A percentile compares a stretch with the other conserved stretches of the same genome.
phyloP scores from a whole-genome alignment of 108 stramenopile genomes.

The Craspedostauros australis region DNA sequence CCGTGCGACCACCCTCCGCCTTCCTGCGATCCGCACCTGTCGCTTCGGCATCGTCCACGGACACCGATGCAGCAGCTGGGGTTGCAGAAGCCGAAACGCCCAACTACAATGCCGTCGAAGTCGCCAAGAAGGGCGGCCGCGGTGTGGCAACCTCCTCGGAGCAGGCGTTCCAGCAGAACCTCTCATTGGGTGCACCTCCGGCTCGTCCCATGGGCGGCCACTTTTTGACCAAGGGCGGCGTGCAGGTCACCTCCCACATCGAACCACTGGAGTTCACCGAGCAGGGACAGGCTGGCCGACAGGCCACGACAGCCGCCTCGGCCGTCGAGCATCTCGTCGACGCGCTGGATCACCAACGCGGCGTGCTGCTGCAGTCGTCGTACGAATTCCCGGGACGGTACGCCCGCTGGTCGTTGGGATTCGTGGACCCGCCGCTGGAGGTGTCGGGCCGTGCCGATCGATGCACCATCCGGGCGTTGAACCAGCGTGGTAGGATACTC shows the following conservation, averaged over 20 bases:
- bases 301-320: slow-evolving; percentile 27
- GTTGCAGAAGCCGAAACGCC: too few relatives aligned
- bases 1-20: too few relatives aligned
- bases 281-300: slow-evolving; percentile 1
- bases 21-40: too few relatives aligned
- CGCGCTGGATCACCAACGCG: slow-evolving; percentile 75
- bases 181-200: slow-evolving; percentile 75
- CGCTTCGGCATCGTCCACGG: too few relatives aligned
- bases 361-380: slow-evolving; percentile 79
- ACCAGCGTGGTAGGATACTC: slow-evolving; percentile 73
- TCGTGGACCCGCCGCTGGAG: slow-evolving; percentile 91
- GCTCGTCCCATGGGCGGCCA: slow-evolving; percentile 73
- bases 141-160: slow-evolving; percentile 61
- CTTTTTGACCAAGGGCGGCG: slow-evolving; percentile 78
- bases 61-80: too few relatives aligned
- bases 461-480: slow-evolving; percentile 86
- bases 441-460: slow-evolving; percentile 68
- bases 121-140: slow-evolving; percentile 53
- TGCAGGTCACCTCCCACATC: slow-evolving; percentile 82
- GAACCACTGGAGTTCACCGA: slow-evolving; percentile 36
- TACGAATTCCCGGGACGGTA: slow-evolving; percentile 97
- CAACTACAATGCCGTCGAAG: slow-evolving; percentile 44
- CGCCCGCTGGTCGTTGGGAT: slow-evolving; percentile 89
- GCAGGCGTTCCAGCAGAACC: slow-evolving; percentile 45
- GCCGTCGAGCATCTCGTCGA: slow-evolving; percentile 86